These are phyloP conservation scores for Sporothrix mexicana DNA, from an alignment of 2,329 filamentous ascomycete species.

Conservation along the genomic window DNA sequence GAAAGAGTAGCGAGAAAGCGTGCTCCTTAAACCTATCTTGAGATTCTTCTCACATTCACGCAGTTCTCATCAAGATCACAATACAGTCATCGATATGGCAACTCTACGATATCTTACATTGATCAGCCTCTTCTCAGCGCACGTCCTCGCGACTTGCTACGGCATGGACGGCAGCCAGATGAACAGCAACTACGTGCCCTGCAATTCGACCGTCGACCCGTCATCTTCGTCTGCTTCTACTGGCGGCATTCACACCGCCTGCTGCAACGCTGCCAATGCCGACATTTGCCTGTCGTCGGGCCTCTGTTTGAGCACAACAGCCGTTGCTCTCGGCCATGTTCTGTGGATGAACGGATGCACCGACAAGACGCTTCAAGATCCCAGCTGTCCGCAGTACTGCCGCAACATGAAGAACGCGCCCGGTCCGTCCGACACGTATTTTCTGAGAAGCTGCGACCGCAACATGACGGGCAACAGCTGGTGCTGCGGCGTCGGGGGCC, in stretches of 20 bases:
- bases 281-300: conserved; percentile 40
- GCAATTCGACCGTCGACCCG: conserved; percentile 34
- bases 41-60: no score
- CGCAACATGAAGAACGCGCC: not conserved
- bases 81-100: not conserved
- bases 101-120: not conserved
- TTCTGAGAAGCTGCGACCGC: conserved; percentile 29
- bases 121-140: not conserved
- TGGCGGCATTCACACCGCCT: conserved; percentile 38
- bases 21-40: no score
- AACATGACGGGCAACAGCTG: conserved; percentile 38
- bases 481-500: conserved; percentile 38
- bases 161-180: conserved; percentile 23
- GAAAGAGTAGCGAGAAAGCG: no score
- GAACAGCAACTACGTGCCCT: conserved; percentile 29
- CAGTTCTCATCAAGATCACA: not conserved
- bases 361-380: conserved; percentile 38
- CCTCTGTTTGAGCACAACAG: conserved; percentile 38
- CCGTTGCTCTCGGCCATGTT: conserved; percentile 36
- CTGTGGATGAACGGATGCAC: conserved; percentile 39
- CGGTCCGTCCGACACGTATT: conserved; percentile 3
- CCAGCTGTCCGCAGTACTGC: conserved; percentile 40
- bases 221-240: not conserved
- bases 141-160: conserved; percentile 23
- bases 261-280: conserved; percentile 38